Percentiles rank a stretch among this genome's conserved stretches.
phyloP scores from a whole-genome alignment of 768 basidiomycete genomes.

The Mycena albidolilacea region DNA sequence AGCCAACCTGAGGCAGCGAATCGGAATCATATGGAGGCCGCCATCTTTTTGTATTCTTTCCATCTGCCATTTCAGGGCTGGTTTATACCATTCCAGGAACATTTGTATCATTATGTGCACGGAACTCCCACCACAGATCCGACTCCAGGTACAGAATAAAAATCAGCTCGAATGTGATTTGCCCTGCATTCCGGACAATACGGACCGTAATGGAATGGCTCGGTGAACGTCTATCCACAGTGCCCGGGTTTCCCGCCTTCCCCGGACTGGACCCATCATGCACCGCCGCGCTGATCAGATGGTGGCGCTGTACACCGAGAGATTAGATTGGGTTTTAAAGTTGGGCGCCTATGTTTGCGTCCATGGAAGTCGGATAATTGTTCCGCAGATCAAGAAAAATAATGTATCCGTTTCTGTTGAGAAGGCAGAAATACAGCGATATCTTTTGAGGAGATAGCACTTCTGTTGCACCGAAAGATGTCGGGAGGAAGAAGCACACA shows the following conservation, averaged over 20 bases:
- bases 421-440: not conserved
- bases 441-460: slow-evolving; percentile 22
- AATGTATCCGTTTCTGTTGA: not conserved
- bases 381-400: slow-evolving; percentile 2
- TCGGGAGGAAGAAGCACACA: not conserved
- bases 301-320: not conserved
- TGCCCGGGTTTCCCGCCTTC: not conserved
- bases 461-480: not conserved
- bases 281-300: slow-evolving; percentile 18
- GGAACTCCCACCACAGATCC: slow-evolving; percentile 22
- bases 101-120: not conserved
- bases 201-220: slow-evolving; percentile 35
- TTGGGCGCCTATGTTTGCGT: not conserved
- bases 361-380: slow-evolving; percentile 11
- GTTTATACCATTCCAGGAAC: not conserved
- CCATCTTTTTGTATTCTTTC: slow-evolving; percentile 4
- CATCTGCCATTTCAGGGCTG: slow-evolving; percentile 32
- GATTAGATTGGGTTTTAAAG: slow-evolving; percentile 36
- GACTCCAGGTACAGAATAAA: not conserved
- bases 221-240: slow-evolving; percentile 32
- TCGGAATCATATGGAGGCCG: not conserved
- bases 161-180: not conserved
- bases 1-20: not conserved
- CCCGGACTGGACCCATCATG: not conserved
- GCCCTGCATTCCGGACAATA: slow-evolving; percentile 3